Percentiles rank a stretch among this genome's conserved stretches.
These are phyloP conservation scores for Rhizoctonia solani DNA, from an alignment of 1,284 basidiomycete genomes.

Conservation along the genomic window DNA sequence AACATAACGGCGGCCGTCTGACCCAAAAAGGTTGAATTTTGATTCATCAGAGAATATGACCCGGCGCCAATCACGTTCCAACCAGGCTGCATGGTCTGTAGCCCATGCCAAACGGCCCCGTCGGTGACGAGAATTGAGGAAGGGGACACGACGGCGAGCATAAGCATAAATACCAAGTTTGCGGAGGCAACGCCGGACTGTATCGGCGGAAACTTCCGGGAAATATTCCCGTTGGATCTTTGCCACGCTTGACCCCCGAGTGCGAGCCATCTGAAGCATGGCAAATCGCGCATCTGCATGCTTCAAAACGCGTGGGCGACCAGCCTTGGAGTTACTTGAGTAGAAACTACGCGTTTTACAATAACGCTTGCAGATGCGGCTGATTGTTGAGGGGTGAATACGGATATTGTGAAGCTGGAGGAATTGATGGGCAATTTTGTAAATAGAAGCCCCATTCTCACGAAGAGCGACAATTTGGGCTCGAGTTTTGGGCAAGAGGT, in stretches of 20 bases:
- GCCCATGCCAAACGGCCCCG: background rate
- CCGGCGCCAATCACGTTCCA: conserved; percentile 33
- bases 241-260: background rate
- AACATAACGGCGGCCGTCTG: conserved; percentile 42
- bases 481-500: background rate
- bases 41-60: conserved; percentile 42
- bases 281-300: conserved; percentile 10
- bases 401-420: no score
- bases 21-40: conserved; percentile 42
- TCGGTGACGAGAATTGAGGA: background rate
- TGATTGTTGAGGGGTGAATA: background rate
- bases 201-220: background rate
- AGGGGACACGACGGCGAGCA: background rate
- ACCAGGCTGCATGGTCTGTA: background rate
- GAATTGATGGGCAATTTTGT: background rate
- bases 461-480: conserved; percentile 1
- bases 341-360: conserved; percentile 2
- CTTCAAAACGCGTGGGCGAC: background rate
- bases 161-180: background rate
- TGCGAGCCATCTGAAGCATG: background rate
- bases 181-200: background rate
- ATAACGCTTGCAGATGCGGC: background rate
- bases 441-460: background rate
- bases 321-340: background rate
- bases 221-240: conserved; percentile 2